Base-by-base conservation (phyloP, 306 rosid genomes). In the Ochetophila trinervis region DNA sequence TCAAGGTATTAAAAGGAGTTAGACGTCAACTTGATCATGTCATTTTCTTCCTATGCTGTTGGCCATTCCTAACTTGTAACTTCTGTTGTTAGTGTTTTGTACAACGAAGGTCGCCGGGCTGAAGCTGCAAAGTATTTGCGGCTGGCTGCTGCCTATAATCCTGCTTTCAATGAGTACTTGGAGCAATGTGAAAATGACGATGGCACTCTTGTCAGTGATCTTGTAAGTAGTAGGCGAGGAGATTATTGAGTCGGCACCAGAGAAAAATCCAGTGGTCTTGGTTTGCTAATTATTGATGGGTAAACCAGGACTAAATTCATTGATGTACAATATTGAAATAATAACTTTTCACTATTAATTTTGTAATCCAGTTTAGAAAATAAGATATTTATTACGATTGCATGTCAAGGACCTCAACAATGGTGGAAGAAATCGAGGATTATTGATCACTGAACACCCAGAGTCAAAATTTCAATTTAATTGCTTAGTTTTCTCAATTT, bases 91-190 rank as follows among this genome's bases (percentile, higher is more conserved):
- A 89, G 98, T 79, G 76, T 95, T 61, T 77, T 93, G 68, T 78
- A 49, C 67, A 84, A 84, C 15, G 79, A 70, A 20, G 95, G 95
- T 62, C 86, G 85, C 36, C 87, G 85, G 78, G 82, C 76, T 16
- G 98, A 93, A 78, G 96, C 98, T 57, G 73, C 83, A 6, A 79
- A 86, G 69, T 82, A 85, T 78, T 79, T 93, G 68, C 97, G 92
- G 59, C 76, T 78, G 69, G 71, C 91, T 63, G 94, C 81, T 76
- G 97, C 89, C 15, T 74, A 82, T 74, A 79, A 82, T 55, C 91
- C 97, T 62, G 83, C 71, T 13, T 86, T 86, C 73, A 65, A 62
- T 11, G 80, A 79, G 65, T 93, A 55, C 68, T 75, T 89, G 86
- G 89, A 87, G 13, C 77, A 73, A 54, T 89, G 86, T 69, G 94